Base-by-base conservation (phyloP, 1,284 basidiomycete genomes). In the Porodaedalea pini region DNA sequence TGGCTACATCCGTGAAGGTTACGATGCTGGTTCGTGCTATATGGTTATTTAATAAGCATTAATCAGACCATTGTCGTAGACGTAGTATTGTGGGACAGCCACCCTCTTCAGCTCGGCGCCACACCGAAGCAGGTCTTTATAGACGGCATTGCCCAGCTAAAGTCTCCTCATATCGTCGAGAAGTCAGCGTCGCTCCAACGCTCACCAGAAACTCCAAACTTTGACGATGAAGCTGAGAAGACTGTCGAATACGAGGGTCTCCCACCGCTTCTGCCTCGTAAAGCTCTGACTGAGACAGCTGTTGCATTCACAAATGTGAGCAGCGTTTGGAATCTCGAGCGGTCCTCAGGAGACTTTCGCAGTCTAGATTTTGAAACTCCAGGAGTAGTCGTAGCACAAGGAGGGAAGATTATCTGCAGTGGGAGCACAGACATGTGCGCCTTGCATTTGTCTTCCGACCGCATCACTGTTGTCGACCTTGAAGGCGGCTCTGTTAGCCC, bases 271-370 rank as follows among this genome's bases (percentile, higher is more conserved):
- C 49, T 59, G 15, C 57, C 64, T 34, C 54, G 40, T 32, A 36
- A 41, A 3, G 6, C 32, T 25, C 27, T 55, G 8, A 21, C 53
- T 1, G 53, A 59, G 21, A 72, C 73, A 50, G 66, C 71, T 4
- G 71, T 86, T 10, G 67, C 83, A n/a, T 85, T 88, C 70, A 77
- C 73, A n/a, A 85, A 86, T 62, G 78, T 88, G 21, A 70, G 70
- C 21, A 75, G 72, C 51, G 68, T 86, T 7, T 83, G 74, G 62
- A 55, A 73, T 53, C 73, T 74, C 56, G 63, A 66, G 4, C 31
- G 19, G 41, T 66, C 65, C 23, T 57, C 61, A 3, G 52, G 54
- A 4, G 61, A 59, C 15, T 68, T 64, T 19, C 71, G 43, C 63
- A 65, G 32, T 56, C 15, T 50, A 13, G 36, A 13, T 21, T 36